A percentile compares a stretch with the other conserved stretches of the same genome.
Conservation (phyloP, 306 rosid species). For the Purshia tridentata region DNA sequence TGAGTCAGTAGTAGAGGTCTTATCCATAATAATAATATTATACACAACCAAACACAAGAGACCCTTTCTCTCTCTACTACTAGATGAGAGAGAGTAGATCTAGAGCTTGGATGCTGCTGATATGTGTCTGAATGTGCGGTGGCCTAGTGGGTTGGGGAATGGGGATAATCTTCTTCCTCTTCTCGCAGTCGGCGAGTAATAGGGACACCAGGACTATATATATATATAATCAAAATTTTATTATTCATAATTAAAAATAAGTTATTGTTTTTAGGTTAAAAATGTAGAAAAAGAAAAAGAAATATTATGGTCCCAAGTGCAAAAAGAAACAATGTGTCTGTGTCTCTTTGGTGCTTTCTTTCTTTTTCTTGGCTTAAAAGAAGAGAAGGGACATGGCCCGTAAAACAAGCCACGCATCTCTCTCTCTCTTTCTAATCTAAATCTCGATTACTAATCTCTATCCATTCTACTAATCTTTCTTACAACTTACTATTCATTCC, state of each 20-base stretch:
- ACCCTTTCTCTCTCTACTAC: conserved; percentile 15
- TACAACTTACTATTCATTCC: no score
- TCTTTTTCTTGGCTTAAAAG: conserved; percentile 26
- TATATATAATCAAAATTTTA: background rate
- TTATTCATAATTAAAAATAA: no score
- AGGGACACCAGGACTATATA: background rate
- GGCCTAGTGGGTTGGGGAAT: background rate
- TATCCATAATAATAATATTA: conserved; percentile 28
- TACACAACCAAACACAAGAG: background rate
- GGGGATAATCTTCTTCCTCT: background rate
- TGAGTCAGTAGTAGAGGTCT: conserved; percentile 42
- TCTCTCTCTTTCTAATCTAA: background rate
- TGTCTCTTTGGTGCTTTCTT: background rate
- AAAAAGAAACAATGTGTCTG: conserved; percentile 20
- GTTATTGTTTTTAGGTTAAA: background rate
- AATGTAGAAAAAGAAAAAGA: background rate
- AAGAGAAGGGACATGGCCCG: conserved; percentile 34
- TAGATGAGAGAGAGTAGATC: background rate
- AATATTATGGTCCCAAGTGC: background rate
- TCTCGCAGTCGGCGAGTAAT: conserved; percentile 3
- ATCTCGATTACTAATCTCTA: background rate
- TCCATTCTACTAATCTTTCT: background rate
- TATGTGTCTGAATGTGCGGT: background rate
- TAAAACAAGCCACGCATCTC: conserved; percentile 38
- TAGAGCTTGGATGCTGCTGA: no score